A percentile compares a stretch with the other conserved stretches of the same genome.
phyloP scores from a whole-genome alignment of 768 basidiomycete genomes.

The Amanita subjunquillea region DNA sequence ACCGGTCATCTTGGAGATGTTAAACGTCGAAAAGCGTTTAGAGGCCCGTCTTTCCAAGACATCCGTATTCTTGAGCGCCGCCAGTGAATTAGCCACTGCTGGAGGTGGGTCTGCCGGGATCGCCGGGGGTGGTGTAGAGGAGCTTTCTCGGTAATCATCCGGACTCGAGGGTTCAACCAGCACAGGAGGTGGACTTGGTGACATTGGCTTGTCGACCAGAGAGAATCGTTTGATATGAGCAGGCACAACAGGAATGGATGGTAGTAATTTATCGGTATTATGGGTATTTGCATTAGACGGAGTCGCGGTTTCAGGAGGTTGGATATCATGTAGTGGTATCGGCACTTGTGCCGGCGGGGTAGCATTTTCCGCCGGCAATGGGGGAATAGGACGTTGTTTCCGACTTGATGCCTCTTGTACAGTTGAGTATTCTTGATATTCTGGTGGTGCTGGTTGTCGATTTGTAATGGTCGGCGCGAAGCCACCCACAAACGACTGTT shows the following conservation, averaged over 20 bases:
- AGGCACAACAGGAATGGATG: slow-evolving; percentile 34
- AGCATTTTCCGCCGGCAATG: slow-evolving; percentile 8
- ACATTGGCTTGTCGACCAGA: slow-evolving; percentile 60
- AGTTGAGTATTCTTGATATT: slow-evolving; percentile 7
- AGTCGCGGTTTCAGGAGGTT: neutral
- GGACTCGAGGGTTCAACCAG: slow-evolving; percentile 46
- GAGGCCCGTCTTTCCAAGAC: slow-evolving; percentile 85
- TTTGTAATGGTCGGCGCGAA: slow-evolving; percentile 28
- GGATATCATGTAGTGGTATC: slow-evolving; percentile 2
- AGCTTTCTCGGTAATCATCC: slow-evolving; percentile 23
- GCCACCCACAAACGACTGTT: slow-evolving; percentile 38
- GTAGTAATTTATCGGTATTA: slow-evolving; percentile 8
- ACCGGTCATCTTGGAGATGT: slow-evolving; percentile 88
- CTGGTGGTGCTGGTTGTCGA: slow-evolving; percentile 13
- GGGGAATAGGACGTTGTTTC: slow-evolving; percentile 8
- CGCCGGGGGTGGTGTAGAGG: slow-evolving; percentile 24
- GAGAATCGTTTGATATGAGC: slow-evolving; percentile 71
- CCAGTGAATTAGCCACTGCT: slow-evolving; percentile 71
- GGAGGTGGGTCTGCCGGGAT: slow-evolving; percentile 36
- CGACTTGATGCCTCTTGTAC: slow-evolving; percentile 13
- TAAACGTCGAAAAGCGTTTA: slow-evolving; percentile 92
- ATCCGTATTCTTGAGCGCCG: slow-evolving; percentile 81
- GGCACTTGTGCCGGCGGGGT: slow-evolving; percentile 12
- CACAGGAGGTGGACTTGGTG: slow-evolving; percentile 32
- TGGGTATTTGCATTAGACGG: neutral